These are phyloP conservation scores for Balakata baccata DNA, from an alignment of 345 rosid genomes.

Conservation along the genomic window DNA sequence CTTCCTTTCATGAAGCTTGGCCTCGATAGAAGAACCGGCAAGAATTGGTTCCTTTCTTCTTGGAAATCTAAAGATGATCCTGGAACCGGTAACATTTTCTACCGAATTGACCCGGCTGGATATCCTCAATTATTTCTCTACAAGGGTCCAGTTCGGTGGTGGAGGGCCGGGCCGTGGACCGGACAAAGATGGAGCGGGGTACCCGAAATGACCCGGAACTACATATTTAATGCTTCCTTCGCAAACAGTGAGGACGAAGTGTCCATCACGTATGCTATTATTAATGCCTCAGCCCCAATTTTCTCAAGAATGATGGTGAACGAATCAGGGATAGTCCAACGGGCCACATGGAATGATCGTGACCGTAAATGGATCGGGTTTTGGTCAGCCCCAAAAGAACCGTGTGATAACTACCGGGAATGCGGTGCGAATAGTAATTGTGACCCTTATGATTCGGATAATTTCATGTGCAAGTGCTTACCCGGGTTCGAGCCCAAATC, in stretches of 20 bases:
- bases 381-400: conserved; percentile 56
- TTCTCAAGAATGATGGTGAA: conserved; percentile 49
- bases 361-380: conserved; percentile 46
- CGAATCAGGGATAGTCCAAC: conserved; percentile 43
- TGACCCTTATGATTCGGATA: conserved; percentile 34
- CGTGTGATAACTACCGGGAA: conserved; percentile 51
- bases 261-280: conserved; percentile 30
- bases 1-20: conserved; percentile 36
- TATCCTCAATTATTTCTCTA: conserved; percentile 49
- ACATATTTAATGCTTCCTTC: conserved; percentile 30
- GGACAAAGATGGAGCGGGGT: conserved; percentile 66
- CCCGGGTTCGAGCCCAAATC: conserved; percentile 68
- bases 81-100: conserved; percentile 6
- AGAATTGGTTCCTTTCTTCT: conserved; percentile 19
- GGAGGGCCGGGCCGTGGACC: conserved; percentile 65
- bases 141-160: conserved; percentile 27
- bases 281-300: conserved; percentile 22
- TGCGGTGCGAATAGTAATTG: conserved; percentile 66
- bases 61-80: conserved; percentile 38
- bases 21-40: conserved; percentile 12
- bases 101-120: conserved; percentile 30
- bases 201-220: conserved; percentile 46
- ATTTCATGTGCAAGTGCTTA: conserved; percentile 55
- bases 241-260: conserved; percentile 37
- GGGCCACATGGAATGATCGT: conserved; percentile 47